Evolutionary conservation across 139 green algal species (phyloP), one percentile per base, ranked within the genome.

Genomic region (Trebouxia sp.): DNA sequence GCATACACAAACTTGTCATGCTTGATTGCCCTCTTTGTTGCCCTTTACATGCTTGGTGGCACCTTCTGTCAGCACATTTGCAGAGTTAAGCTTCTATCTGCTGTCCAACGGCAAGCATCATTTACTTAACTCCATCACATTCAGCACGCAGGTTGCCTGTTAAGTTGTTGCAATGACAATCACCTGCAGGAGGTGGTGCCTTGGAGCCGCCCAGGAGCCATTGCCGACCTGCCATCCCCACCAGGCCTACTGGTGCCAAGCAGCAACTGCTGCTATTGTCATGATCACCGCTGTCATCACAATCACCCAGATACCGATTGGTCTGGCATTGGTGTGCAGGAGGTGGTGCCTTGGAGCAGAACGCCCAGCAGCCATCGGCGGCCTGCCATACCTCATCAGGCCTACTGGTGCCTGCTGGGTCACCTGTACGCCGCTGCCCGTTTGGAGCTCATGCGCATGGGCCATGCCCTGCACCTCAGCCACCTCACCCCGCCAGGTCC

Each of bases 391-490:
- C 43, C 69, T 26, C 41, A 41, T n/a, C 69, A 53, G 26, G 69
- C 69, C 26, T 77, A 77, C 22, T 55, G 55, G 65, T 91, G 84
- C 62, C 35, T 88, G 26, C 55, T 93, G 39, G 89, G 88, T 6
- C 80, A 92, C 56, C 83, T 93, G 43, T 93, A 90, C 79, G 56
- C 80, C 53, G 62, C 78, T 22, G 89, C 89, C 0, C 83, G 89
- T 26, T 56, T 80, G 2, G 85, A 92, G 82, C 85, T 92, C 69
- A 82, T 88, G 43, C 76, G 72, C 8, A 56, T 92, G 47, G 88
- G 87, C 5, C 65, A 80, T 7, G 78, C 78, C 17, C 56, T 86
- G n/a, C 47, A 55, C 28, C 67, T 84, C 32, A 66, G 65, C 75
- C 67, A 48, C 17, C 42, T 80, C 43, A 81, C 24, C 30, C 56